phyloP scores from a whole-genome alignment of 805 yeast genomes.

The Pichia eremophila region DNA sequence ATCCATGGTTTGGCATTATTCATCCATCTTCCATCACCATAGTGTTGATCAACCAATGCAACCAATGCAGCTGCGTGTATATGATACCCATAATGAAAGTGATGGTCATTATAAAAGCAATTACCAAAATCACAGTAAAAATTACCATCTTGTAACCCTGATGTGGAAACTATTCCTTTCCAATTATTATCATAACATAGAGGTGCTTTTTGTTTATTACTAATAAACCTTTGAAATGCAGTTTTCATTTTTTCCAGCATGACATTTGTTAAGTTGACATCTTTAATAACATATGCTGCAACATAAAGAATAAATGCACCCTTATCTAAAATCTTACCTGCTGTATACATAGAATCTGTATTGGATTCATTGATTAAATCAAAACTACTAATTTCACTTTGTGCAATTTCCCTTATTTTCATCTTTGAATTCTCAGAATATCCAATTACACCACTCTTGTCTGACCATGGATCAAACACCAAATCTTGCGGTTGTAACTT shows the following conservation, averaged over 20 bases:
- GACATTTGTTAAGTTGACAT: conserved; percentile 38
- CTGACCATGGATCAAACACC: conserved; percentile 51
- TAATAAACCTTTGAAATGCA: conserved; percentile 62
- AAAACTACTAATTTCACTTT: conserved; percentile 38
- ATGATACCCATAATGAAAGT: conserved; percentile 79
- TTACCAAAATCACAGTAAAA: conserved; percentile 52
- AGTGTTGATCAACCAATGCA: conserved; percentile 49
- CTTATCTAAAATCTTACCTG: conserved; percentile 84
- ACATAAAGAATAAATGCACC: conserved; percentile 81
- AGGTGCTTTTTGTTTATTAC: conserved; percentile 62
- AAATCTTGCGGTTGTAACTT: conserved; percentile 25
- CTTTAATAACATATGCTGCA: conserved; percentile 54
- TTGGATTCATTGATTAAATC: conserved; percentile 52
- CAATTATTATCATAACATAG: conserved; percentile 71
- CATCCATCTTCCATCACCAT: conserved; percentile 45
- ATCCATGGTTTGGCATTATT: conserved; percentile 43
- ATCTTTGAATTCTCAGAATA: conserved; percentile 29
- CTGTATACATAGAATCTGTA: conserved; percentile 78
- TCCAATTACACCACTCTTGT: conserved; percentile 30
- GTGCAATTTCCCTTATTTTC: conserved; percentile 38
- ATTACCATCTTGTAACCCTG: conserved; percentile 33
- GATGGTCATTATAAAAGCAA: conserved; percentile 77
- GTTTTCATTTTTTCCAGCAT: conserved; percentile 50
- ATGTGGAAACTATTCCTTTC: conserved; percentile 70
- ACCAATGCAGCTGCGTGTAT: conserved; percentile 76